phyloP scores from a whole-genome alignment of 2,329 filamentous ascomycete species.

The Fusarium sp. region DNA sequence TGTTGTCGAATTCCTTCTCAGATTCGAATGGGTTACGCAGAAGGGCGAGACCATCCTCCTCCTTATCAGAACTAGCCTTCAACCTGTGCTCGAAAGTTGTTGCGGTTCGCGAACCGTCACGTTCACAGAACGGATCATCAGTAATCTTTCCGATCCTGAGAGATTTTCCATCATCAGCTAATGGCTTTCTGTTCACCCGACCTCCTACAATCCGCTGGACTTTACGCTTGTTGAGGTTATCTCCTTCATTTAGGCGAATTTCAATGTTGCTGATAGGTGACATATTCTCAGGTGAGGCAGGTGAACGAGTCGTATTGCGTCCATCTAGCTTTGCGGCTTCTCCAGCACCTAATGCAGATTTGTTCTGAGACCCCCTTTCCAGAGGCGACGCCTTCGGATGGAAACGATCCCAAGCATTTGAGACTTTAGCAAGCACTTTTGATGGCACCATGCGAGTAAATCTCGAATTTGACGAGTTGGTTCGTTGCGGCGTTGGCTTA shows the following conservation, averaged over 20 bases:
- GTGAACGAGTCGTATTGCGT: constrained; percentile 8
- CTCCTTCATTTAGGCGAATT: constrained; percentile 52
- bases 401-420: constrained; percentile 51
- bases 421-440: constrained; percentile 52
- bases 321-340: constrained; percentile 9
- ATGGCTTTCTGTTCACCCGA: constrained; percentile 47
- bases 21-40: constrained; percentile 51
- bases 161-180: constrained; percentile 48
- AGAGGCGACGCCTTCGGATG: constrained; percentile 47
- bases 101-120: constrained; percentile 27
- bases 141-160: constrained; percentile 44
- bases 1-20: constrained; percentile 54
- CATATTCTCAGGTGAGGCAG: constrained; percentile 18
- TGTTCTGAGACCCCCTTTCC: constrained; percentile 22
- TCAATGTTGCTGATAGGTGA: constrained; percentile 50
- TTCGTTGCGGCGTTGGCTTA: constrained; percentile 47
- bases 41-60: constrained; percentile 12
- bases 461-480: constrained; percentile 38
- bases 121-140: constrained; percentile 51
- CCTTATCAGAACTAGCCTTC: constrained; percentile 21
- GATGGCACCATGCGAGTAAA: constrained; percentile 48
- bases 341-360: neutral
- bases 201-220: constrained; percentile 52
- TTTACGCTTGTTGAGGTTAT: constrained; percentile 53
- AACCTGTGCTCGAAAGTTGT: constrained; percentile 45